Evolutionary conservation across 352 stramenopile species (phyloP).

Genomic region (Phytophthora chlamydospora): DNA sequence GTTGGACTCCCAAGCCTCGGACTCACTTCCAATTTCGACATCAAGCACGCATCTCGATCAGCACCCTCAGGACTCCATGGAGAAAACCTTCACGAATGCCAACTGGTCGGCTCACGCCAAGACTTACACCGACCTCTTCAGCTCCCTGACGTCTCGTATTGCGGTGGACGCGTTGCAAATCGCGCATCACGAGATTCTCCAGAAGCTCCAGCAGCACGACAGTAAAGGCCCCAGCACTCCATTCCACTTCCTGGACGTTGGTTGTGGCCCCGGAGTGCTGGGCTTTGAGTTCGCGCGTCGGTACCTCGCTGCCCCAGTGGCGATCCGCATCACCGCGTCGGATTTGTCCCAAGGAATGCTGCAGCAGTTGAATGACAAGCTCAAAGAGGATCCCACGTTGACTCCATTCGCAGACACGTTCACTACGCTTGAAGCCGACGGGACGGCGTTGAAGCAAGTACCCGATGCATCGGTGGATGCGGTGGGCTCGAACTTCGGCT

Average conservation of each 20-base stretch:
- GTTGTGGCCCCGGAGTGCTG: slow-evolving; percentile 22
- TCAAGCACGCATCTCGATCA: background rate
- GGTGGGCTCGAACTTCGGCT: slow-evolving; percentile 51
- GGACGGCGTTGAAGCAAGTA: slow-evolving; percentile 39
- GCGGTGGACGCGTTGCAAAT: slow-evolving; percentile 35
- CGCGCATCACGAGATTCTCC: slow-evolving; percentile 32
- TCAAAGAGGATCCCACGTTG: slow-evolving; percentile 26
- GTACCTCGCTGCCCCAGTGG: slow-evolving; percentile 20
- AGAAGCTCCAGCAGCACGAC: slow-evolving; percentile 27
- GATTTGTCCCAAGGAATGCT: slow-evolving; percentile 55
- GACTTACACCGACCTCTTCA: slow-evolving; percentile 33
- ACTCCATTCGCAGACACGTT: slow-evolving; percentile 29
- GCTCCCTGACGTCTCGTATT: slow-evolving; percentile 26
- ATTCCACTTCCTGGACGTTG: slow-evolving; percentile 29
- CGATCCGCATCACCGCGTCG: slow-evolving; percentile 43
- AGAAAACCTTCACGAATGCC: slow-evolving; percentile 37
- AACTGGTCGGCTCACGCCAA: slow-evolving; percentile 41
- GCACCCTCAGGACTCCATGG: slow-evolving; percentile 18
- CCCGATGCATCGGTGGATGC: slow-evolving; percentile 38
- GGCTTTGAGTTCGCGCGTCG: slow-evolving; percentile 47
- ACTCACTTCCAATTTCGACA: slow-evolving; percentile 5
- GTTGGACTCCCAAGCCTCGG: no score
- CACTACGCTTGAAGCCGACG: slow-evolving; percentile 49
- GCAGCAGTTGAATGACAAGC: slow-evolving; percentile 29
- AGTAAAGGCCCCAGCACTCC: slow-evolving; percentile 2